Percentiles rank a stretch among this genome's conserved stretches.
Conservation (phyloP, 257 asterid genomes). For the Parsonsia alboflavescens region DNA sequence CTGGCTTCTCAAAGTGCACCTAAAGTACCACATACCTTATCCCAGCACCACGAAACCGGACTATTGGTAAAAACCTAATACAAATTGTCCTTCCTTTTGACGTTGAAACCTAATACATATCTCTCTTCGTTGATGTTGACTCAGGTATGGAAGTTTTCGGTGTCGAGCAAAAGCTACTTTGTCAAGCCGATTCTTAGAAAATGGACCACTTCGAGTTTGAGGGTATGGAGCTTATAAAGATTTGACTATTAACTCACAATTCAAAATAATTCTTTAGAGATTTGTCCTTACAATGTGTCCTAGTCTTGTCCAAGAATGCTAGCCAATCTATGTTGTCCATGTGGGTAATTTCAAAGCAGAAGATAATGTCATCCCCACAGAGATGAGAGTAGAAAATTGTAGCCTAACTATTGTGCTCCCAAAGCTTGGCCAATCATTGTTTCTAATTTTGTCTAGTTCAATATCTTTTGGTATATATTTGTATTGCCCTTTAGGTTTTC, state of each 20-base stretch:
- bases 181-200: background rate
- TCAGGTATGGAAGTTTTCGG: background rate
- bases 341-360: background rate
- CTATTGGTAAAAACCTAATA: background rate
- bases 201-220: conserved; percentile 5
- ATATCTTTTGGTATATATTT: too few relatives aligned
- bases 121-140: conserved; percentile 13
- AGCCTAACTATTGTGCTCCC: too few relatives aligned
- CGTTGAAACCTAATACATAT: background rate
- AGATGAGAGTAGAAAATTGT: background rate
- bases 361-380: background rate
- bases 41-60: background rate
- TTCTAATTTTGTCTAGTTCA: background rate
- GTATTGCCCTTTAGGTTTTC: too few relatives aligned
- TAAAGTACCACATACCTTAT: background rate
- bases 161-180: background rate
- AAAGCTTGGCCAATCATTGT: background rate
- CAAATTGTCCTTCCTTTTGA: background rate
- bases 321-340: background rate
- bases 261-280: background rate
- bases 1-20: conserved; percentile 5
- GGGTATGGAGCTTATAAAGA: background rate
- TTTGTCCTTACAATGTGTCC: background rate
- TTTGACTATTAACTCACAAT: conserved; percentile 6
- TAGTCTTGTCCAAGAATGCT: background rate